phyloP scores from a whole-genome alignment of 2,329 filamentous ascomycete species.

The Verruconis gallopava region DNA sequence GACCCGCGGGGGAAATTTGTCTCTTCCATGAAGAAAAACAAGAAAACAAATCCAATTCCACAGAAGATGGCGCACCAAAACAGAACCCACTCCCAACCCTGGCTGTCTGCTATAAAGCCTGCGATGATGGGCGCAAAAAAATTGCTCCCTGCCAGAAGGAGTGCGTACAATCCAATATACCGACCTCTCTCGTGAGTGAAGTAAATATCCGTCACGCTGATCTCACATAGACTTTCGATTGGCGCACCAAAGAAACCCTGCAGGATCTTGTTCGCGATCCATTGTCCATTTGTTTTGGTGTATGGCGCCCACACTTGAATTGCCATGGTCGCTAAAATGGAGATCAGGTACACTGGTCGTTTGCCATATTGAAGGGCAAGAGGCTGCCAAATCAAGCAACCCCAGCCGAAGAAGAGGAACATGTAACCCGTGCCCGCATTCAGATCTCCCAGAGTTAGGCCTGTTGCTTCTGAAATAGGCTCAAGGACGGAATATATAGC shows the following conservation, averaged over 20 bases:
- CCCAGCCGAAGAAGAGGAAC: conserved; percentile 41
- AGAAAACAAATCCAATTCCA: conserved; percentile 35
- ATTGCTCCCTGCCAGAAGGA: conserved; percentile 22
- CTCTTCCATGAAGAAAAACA: conserved; percentile 49
- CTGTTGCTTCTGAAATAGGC: conserved; percentile 25
- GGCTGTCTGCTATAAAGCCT: conserved; percentile 24
- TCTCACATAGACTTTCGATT: conserved; percentile 14
- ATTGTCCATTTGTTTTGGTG: conserved; percentile 6
- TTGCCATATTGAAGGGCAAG: conserved; percentile 41
- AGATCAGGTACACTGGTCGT: conserved; percentile 34
- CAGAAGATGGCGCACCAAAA: conserved; percentile 44
- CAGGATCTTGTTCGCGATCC: conserved; percentile 11
- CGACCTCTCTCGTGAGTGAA: conserved; percentile 12
- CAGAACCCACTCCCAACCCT: conserved; percentile 19
- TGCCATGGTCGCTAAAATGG: conserved; percentile 10
- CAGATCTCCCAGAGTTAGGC: conserved; percentile 31
- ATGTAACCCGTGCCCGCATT: conserved; percentile 40
- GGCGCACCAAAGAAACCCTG: conserved; percentile 16
- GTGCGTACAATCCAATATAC: conserved; percentile 19
- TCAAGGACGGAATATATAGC: conserved; percentile 2
- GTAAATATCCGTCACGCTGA: conserved; percentile 10
- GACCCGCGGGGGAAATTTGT: conserved; percentile 38
- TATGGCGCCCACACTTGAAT: conserved; percentile 7
- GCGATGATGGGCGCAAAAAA: conserved; percentile 25
- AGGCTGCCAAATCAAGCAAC: conserved; percentile 39